Evolutionary conservation across 371 early-diverging fungal genomes (phyloP), one percentile per base, ranked within the genome.

Genomic region (Apophysomyces sp.): DNA sequence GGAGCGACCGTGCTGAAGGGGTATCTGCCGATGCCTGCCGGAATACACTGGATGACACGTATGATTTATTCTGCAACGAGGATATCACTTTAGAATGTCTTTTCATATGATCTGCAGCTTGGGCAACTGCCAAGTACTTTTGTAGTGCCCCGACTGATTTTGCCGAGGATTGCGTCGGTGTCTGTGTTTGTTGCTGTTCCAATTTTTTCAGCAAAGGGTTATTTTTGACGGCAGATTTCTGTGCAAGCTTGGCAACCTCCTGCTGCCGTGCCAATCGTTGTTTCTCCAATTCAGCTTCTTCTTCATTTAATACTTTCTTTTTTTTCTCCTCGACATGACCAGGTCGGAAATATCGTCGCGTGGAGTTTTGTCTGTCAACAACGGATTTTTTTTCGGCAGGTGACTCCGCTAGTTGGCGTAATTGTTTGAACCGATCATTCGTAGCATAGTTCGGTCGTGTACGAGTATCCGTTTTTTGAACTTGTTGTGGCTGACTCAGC

Each of bases 191-290:
- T 36, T 69, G 61, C 28, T 41, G 12, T 55, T 63, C 71, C 16
- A 73, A 66, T 16, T 73, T 68, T 52, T 62, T 76, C 59, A 70
- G 60, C 18, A 68, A 54, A 4, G 71, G 73, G 18, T 73, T 76
- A 44, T 70, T 73, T 41, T 68, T 74, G 28, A 74, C 74, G 41
- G 71, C 71, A 5, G 74, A 74, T 5, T 68, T 63, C 41, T 74
- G 65, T 11, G 68, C 64, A n/a, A 74, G 39, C 16, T 57, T 16
- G 0, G 59, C 71, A 3, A 74, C 66, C 34, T 74, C 74, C 13
- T 63, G 62, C 52, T 71, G 71, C 21, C 74, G 63, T 16, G 37
- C 58, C 4, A 52, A 40, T 30, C 55, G 49, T 34, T 65, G 55
- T 24, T 70, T 70, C 36, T 70, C 71, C 31, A 62, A 39, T 29